Base-by-base conservation (phyloP, 345 rosid species). In the Euphorbia tirucalli region DNA sequence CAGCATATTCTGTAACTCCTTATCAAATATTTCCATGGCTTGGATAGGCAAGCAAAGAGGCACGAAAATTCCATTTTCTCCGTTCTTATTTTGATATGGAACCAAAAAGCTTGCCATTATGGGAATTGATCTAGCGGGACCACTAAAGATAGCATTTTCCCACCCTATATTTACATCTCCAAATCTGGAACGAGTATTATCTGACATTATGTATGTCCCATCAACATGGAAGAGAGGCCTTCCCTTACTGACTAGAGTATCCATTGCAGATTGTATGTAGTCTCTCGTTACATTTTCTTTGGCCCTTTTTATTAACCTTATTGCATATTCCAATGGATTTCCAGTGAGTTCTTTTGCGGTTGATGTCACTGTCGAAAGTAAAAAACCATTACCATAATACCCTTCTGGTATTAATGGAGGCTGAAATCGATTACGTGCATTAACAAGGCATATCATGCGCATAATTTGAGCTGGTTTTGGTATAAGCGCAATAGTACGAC, bases 371-470 rank as follows among this genome's bases (percentile, higher is more conserved):
- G 65, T 75, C 0, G 82, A 75, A 11, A 57, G 70, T n/a, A 70
- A 70, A 31, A 79, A 68, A 11, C 75, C 83, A 65, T 83, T 85
- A 2, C 89, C 89, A 28, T 85, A 82, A 32, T 82, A 87, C 5
- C 86, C 87, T 0, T 13, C n/a, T 0, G 65, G 62, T 15, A 75
- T 4, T 60, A 21, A 19, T 0, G 49, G 68, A 62, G 68, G 66
- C 32, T 37, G 25, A 16, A 54, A 28, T 19, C 16, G 35, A 1
- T 32, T 18, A 0, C 77, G 71, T 0, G 65, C 60, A 24, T 68
- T 75, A 19, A 60, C 61, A 0, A 35, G 1, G 54, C 43, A 54
- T 24, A 63, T n/a, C 18, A 75, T 6, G 19, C 76, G 68, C 58
- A 82, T 73, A 0, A 18, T 64, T 7, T 73, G 71, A 0, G 44